Evolutionary conservation across 768 basidiomycete species (phyloP).

Genomic region (Rhizopogon sp.): DNA sequence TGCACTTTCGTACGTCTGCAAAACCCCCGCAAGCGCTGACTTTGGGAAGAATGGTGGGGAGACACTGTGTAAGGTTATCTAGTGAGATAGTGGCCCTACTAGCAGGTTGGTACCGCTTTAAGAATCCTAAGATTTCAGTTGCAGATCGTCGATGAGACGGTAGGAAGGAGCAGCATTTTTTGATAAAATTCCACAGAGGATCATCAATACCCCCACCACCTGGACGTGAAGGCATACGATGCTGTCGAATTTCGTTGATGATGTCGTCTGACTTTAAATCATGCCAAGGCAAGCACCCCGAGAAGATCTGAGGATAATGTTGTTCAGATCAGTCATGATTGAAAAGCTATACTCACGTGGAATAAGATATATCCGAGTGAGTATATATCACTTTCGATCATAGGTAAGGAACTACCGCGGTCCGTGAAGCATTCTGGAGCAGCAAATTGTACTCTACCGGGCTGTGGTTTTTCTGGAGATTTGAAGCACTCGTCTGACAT

Average conservation of each 20-base stretch:
- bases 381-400: not conserved
- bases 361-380: not conserved
- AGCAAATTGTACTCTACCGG: not conserved
- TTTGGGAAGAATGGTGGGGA: not conserved
- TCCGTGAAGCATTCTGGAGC: not conserved
- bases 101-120: not conserved
- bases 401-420: not conserved
- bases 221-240: not conserved
- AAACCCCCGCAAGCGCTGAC: constrained; percentile 1
- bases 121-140: not conserved
- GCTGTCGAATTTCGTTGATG: not conserved
- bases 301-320: not conserved
- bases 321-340: not conserved
- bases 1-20: constrained; percentile 21
- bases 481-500: not conserved
- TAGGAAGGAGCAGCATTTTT: not conserved
- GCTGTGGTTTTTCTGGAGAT: not conserved
- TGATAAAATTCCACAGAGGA: not conserved
- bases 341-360: not conserved
- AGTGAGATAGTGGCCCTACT: not conserved
- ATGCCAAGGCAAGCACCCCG: not conserved
- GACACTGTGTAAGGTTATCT: not conserved
- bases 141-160: not conserved
- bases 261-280: not conserved
- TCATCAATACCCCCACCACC: not conserved